These are phyloP conservation scores for Arabis hirsuta DNA, from an alignment of 345 rosid genomes.

Conservation along the genomic window DNA sequence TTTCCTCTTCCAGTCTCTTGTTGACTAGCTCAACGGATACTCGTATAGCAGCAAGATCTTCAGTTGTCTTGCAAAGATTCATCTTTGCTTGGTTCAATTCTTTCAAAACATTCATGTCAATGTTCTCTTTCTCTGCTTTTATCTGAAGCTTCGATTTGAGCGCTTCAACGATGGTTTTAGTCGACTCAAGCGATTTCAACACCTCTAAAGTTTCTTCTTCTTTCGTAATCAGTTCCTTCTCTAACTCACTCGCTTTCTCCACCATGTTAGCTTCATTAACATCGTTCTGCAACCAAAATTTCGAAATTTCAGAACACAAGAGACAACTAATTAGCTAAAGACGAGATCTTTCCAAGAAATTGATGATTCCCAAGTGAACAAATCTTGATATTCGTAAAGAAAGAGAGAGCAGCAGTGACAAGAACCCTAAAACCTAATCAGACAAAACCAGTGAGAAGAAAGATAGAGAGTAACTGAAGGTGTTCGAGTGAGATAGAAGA, in stretches of 20 bases:
- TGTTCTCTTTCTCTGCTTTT: slow-evolving; percentile 40
- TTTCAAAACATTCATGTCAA: slow-evolving; percentile 44
- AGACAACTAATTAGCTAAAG: slow-evolving; percentile 1
- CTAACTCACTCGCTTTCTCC: slow-evolving; percentile 64
- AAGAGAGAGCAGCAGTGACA: no score
- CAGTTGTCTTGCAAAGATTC: slow-evolving; percentile 77
- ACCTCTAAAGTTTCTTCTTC: slow-evolving; percentile 82
- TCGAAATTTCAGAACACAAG: slow-evolving; percentile 16
- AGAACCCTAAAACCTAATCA: slow-evolving; percentile 30
- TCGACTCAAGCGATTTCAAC: slow-evolving; percentile 70
- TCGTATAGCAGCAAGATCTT: slow-evolving; percentile 74
- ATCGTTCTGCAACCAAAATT: slow-evolving; percentile 20
- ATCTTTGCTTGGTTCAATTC: slow-evolving; percentile 85
- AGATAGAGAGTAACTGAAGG: not conserved
- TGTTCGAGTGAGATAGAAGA: slow-evolving; percentile 9
- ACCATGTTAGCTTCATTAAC: slow-evolving; percentile 50
- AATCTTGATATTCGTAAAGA: no score
- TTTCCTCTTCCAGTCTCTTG: slow-evolving; percentile 79
- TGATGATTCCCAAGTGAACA: not conserved
- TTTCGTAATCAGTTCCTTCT: slow-evolving; percentile 71
- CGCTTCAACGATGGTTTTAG: slow-evolving; percentile 68
- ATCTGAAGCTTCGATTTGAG: slow-evolving; percentile 53
- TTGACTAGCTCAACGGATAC: slow-evolving; percentile 66
- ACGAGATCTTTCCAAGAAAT: not conserved
- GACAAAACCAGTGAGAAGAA: not conserved